These are phyloP conservation scores for Apophysomyces variabilis DNA, from an alignment of 371 early-diverging fungal genomes.

Conservation along the genomic window DNA sequence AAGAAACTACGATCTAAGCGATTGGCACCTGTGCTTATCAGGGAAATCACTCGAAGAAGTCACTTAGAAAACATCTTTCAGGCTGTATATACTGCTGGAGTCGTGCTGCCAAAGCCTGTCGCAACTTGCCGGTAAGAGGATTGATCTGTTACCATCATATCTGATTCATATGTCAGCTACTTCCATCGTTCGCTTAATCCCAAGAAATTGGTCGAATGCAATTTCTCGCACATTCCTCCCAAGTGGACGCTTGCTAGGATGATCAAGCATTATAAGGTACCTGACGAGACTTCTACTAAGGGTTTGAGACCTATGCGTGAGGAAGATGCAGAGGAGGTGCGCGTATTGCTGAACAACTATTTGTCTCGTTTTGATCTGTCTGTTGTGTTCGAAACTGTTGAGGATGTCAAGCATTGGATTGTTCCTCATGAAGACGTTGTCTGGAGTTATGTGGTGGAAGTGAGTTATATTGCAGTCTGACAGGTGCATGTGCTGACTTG, in stretches of 20 bases:
- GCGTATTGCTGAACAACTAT: conserved; percentile 74
- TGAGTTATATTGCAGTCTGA: conserved; percentile 19
- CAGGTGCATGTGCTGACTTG: neutral
- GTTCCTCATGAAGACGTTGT: conserved; percentile 84
- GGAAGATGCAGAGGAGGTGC: conserved; percentile 77
- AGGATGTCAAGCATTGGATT: conserved; percentile 93
- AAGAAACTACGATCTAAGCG: conserved; percentile 95
- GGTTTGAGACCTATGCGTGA: conserved; percentile 81
- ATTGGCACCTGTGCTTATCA: conserved; percentile 98
- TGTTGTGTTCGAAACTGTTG: conserved; percentile 76
- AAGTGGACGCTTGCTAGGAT: conserved; percentile 78
- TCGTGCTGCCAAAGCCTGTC: conserved; percentile 90
- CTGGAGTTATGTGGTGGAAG: conserved; percentile 93
- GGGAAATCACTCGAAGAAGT: conserved; percentile 96
- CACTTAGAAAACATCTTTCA: conserved; percentile 95
- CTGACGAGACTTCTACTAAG: conserved; percentile 62
- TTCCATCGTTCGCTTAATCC: conserved; percentile 94
- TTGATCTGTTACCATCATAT: neutral
- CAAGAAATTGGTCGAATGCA: conserved; percentile 91
- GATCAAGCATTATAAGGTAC: conserved; percentile 75
- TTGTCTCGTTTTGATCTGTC: conserved; percentile 72
- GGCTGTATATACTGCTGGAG: conserved; percentile 98
- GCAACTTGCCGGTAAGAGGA: conserved; percentile 71
- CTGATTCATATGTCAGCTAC: conserved; percentile 59
- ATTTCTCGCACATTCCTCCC: conserved; percentile 81